A percentile compares a stretch with the other conserved stretches of the same genome.
These are phyloP conservation scores for Trichomonas tenax DNA, from an alignment of 208 protist genomes.

Conservation along the genomic window DNA sequence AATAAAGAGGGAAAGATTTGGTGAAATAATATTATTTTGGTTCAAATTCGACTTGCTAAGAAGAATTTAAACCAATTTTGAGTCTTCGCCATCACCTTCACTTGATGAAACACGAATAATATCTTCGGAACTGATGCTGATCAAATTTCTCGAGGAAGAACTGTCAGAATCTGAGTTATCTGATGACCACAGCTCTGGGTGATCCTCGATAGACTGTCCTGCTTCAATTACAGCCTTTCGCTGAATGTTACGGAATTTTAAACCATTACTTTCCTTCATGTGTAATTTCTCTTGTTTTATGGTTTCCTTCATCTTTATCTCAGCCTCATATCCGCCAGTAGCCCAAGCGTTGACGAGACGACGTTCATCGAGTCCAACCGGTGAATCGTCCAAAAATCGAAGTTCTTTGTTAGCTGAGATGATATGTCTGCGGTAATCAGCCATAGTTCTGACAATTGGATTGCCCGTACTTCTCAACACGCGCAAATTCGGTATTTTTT, in stretches of 20 bases:
- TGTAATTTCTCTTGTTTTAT: constrained; percentile 17
- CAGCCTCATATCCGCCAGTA: neutral
- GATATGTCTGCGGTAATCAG: constrained; percentile 58
- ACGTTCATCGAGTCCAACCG: constrained; percentile 41
- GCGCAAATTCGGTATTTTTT: constrained; percentile 52
- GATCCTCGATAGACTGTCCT: neutral
- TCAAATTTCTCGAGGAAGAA: neutral
- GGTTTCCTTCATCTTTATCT: neutral
- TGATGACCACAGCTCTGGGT: neutral
- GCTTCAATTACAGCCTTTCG: neutral
- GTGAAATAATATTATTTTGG: too few relatives aligned
- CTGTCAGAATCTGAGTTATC: neutral
- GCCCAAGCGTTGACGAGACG: constrained; percentile 31
- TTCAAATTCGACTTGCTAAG: too few relatives aligned
- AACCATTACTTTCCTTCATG: neutral
- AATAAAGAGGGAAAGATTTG: too few relatives aligned
- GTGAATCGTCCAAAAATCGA: constrained; percentile 43
- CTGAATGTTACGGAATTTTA: neutral
- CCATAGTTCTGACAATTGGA: constrained; percentile 40
- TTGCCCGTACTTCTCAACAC: constrained; percentile 63
- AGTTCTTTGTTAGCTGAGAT: constrained; percentile 38
- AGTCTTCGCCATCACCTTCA: too few relatives aligned
- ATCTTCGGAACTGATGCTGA: neutral
- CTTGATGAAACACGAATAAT: too few relatives aligned
- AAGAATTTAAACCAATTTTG: too few relatives aligned